phyloP scores from a whole-genome alignment of 2,329 filamentous ascomycete genomes.

The Nannizziopsis arthrosporioides region DNA sequence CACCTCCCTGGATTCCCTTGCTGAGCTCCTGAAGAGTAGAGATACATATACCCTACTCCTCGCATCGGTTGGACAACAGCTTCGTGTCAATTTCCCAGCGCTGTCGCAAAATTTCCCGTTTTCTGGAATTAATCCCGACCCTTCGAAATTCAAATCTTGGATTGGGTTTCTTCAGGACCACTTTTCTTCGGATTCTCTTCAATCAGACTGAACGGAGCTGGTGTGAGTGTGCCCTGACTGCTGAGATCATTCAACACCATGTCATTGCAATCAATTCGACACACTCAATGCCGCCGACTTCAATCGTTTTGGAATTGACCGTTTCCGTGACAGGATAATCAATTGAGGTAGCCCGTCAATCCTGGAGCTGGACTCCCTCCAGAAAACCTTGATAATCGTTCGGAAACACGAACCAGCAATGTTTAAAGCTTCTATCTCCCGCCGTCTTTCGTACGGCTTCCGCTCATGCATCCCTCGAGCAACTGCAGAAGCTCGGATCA shows the following conservation, averaged over 20 bases:
- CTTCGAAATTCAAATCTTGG: not conserved
- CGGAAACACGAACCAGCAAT: not conserved
- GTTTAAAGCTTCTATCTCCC: constrained; percentile 9
- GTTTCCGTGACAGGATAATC: not conserved
- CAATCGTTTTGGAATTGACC: not conserved
- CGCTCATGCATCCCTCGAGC: not conserved
- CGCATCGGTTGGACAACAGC: not conserved
- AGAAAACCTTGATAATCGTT: not conserved
- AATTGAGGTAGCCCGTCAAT: not conserved
- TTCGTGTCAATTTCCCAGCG: not conserved
- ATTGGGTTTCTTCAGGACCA: constrained; percentile 6
- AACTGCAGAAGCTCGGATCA: not conserved
- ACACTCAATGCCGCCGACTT: not conserved
- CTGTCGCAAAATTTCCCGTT: not conserved
- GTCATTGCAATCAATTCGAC: not conserved
- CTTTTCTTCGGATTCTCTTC: not conserved
- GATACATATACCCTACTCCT: not conserved
- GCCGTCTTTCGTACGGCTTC: constrained; percentile 5
- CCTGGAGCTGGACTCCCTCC: not conserved
- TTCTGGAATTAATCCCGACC: not conserved
- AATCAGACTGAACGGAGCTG: not conserved
- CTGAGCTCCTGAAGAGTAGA: not conserved
- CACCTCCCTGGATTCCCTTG: not conserved
- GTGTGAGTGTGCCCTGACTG: not conserved
- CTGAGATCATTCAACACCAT: not conserved